A percentile compares a stretch with the other conserved stretches of the same genome.
Conservation (phyloP, 2,329 filamentous ascomycete species). For the Emydomyces testavorans region DNA sequence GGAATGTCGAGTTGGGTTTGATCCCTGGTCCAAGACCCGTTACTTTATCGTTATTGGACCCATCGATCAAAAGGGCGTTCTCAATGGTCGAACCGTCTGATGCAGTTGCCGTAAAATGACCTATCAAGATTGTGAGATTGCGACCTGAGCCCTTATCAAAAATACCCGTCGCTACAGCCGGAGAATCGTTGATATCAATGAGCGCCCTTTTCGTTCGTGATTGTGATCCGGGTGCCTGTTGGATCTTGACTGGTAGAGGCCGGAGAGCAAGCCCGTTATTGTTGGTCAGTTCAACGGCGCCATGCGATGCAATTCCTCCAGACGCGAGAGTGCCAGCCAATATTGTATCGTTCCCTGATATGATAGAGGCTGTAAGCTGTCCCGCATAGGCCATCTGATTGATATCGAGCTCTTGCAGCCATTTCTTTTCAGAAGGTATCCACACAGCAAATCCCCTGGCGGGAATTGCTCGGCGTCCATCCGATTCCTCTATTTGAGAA, state of each 20-base stretch:
- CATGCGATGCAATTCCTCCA: slow-evolving; percentile 59
- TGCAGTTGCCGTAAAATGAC: slow-evolving; percentile 65
- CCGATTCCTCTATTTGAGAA: slow-evolving; percentile 48
- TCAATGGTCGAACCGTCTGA: slow-evolving; percentile 59
- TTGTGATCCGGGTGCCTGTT: slow-evolving; percentile 19
- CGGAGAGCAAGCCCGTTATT: slow-evolving; percentile 29
- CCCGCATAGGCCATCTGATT: slow-evolving; percentile 58
- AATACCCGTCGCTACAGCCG: slow-evolving; percentile 23
- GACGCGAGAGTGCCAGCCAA: slow-evolving; percentile 77
- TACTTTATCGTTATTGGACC: slow-evolving; percentile 53
- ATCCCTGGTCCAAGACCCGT: slow-evolving; percentile 53
- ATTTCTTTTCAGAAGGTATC: slow-evolving; percentile 75
- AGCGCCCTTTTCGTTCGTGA: slow-evolving; percentile 21
- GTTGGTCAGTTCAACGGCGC: slow-evolving; percentile 53
- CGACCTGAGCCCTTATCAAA: slow-evolving; percentile 16
- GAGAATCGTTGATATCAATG: slow-evolving; percentile 26
- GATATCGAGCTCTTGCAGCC: slow-evolving; percentile 67
- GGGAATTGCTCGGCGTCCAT: slow-evolving; percentile 47
- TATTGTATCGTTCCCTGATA: slow-evolving; percentile 48
- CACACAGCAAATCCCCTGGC: slow-evolving; percentile 77
- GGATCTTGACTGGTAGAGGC: slow-evolving; percentile 41
- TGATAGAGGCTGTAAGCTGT: slow-evolving; percentile 56
- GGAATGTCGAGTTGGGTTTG: slow-evolving; percentile 60
- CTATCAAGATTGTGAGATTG: slow-evolving; percentile 80
- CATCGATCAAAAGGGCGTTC: slow-evolving; percentile 75